A percentile compares a stretch with the other conserved stretches of the same genome.
These are phyloP conservation scores for Picea sitchensis DNA, from an alignment of 75 land plant species.

Conservation along the genomic window DNA sequence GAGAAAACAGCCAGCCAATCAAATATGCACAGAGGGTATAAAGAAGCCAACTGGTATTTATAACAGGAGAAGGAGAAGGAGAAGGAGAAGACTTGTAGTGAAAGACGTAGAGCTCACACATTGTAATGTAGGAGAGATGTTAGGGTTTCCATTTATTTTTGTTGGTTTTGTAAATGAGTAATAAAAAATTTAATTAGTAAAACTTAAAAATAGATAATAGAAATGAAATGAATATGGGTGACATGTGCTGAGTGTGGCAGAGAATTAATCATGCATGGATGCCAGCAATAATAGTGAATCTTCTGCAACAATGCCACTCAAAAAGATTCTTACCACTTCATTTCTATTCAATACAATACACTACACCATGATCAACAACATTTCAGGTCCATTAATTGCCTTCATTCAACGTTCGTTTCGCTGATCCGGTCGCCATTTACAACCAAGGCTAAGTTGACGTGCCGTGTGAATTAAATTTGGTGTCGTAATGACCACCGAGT, in stretches of 20 bases:
- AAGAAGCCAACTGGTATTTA: neutral
- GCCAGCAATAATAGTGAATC: conserved; percentile 5
- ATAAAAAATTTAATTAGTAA: neutral
- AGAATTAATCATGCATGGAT: neutral
- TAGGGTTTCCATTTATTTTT: neutral
- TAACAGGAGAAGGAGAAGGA: neutral
- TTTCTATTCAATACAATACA: too few species aligned
- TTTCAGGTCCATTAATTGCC: too few species aligned
- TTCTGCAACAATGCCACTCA: conserved; percentile 7
- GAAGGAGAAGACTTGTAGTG: too few species aligned
- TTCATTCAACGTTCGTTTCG: too few species aligned
- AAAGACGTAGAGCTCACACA: too few species aligned
- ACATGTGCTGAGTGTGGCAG: conserved; percentile 8
- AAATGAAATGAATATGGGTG: neutral
- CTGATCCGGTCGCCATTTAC: too few species aligned
- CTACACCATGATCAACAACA: too few species aligned
- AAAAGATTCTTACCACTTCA: neutral
- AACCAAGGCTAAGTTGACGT: too few species aligned
- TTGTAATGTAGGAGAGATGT: neutral
- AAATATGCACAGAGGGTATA: neutral
- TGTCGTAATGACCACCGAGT: too few species aligned
- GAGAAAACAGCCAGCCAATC: neutral
- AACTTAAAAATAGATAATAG: neutral
- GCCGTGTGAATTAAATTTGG: too few species aligned
- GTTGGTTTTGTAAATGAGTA: neutral